These are phyloP conservation scores for Peronospora destructor DNA, from an alignment of 352 stramenopile species.

Conservation along the genomic window DNA sequence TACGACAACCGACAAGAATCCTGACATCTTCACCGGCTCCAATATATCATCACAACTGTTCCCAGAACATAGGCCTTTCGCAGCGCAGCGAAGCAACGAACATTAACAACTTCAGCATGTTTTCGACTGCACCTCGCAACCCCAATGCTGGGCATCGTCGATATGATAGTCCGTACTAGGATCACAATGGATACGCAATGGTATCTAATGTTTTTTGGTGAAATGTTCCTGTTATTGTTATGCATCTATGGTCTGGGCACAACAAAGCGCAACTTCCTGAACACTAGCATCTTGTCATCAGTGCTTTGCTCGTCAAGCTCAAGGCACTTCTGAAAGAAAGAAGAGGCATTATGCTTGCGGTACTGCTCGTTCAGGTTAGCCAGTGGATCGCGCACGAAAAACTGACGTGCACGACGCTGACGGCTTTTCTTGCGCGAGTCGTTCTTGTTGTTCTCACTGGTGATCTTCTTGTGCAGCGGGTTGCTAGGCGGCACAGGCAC, in stretches of 20 bases:
- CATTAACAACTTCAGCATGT: constrained; percentile 35
- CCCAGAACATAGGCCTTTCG: constrained; percentile 16
- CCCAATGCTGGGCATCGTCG: constrained; percentile 19
- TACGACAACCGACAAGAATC: constrained; percentile 19
- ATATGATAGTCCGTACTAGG: constrained; percentile 38
- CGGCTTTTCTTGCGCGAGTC: constrained; percentile 43
- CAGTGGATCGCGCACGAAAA: constrained; percentile 65
- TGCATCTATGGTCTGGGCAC: constrained; percentile 24
- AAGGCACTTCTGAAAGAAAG: constrained; percentile 33
- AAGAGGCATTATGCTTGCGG: constrained; percentile 26
- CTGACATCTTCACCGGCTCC: constrained; percentile 4
- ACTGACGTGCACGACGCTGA: constrained; percentile 42
- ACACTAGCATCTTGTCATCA: constrained; percentile 20
- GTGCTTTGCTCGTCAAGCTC: constrained; percentile 24
- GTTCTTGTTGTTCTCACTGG: constrained; percentile 49
- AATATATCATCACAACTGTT: constrained; percentile 33
- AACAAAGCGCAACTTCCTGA: constrained; percentile 26
- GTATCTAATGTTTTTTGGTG: constrained; percentile 22
- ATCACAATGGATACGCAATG: constrained; percentile 4
- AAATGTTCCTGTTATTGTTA: constrained; percentile 14
- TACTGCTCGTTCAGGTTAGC: constrained; percentile 31
- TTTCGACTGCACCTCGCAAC: constrained; percentile 26
- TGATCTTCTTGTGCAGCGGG: constrained; percentile 64
- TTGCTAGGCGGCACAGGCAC: constrained; percentile 56
- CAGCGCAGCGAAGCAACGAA: constrained; percentile 21